Evolutionary conservation across 345 rosid genomes (phyloP).

Genomic region (Populus tremula): DNA sequence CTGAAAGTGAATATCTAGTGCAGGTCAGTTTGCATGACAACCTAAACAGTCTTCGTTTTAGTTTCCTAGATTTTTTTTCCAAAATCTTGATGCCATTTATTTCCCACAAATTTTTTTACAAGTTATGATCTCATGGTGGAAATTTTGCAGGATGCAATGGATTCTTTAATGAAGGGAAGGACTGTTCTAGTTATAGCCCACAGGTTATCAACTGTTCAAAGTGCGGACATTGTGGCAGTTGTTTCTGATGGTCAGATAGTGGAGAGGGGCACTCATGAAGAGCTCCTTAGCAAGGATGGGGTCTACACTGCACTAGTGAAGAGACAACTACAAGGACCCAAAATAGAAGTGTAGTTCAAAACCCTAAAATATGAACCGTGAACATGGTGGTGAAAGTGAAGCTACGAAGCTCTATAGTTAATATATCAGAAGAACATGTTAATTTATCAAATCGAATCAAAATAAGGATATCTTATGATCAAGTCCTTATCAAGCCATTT

Average conservation of each 20-base stretch:
- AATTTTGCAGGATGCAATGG: constrained; percentile 83
- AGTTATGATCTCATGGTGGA: constrained; percentile 5
- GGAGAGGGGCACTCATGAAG: constrained; percentile 35
- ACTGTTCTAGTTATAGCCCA: constrained; percentile 96
- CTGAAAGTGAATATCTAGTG: constrained; percentile 91
- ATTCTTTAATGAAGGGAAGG: constrained; percentile 86
- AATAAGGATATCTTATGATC: too few species aligned
- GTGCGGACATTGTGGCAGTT: constrained; percentile 72
- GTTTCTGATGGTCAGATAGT: constrained; percentile 68
- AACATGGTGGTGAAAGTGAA: too few species aligned
- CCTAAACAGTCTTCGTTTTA: background rate
- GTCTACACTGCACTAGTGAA: constrained; percentile 60
- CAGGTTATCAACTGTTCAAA: constrained; percentile 76
- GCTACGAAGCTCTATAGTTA: background rate
- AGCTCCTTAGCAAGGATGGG: constrained; percentile 41
- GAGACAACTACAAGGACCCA: constrained; percentile 44
- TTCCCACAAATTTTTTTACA: background rate
- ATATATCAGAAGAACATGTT: background rate
- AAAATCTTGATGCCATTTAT: background rate
- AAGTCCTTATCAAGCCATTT: background rate
- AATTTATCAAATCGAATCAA: too few species aligned
- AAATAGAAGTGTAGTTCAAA: background rate
- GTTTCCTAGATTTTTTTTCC: background rate
- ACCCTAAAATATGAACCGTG: background rate
- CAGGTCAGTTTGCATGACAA: constrained; percentile 45